Base-by-base conservation (phyloP, 2,329 filamentous ascomycete genomes). In the Ophiosphaerella herpotricha region DNA sequence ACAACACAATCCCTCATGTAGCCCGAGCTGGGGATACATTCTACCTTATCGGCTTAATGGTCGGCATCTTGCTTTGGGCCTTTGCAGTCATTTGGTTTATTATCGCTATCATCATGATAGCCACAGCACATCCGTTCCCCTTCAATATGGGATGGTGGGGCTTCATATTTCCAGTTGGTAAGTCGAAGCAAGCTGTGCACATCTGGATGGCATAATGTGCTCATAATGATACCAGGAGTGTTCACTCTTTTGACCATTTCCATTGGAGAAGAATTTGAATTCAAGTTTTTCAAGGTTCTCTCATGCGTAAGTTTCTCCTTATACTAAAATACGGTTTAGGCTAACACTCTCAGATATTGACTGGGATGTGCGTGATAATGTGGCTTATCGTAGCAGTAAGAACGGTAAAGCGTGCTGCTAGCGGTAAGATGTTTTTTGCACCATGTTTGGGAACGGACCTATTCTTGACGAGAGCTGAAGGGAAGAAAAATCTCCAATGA, bases 141-240 rank as follows among this genome's bases (percentile, higher is more conserved):
- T 82, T 83, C 63, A 83, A 84, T 60, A 79, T 83, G 65, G 81
- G 81, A n/a, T 81, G 80, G 80, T 83, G 79, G 80, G 78, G 78
- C 3, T 82, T 82, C 50, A 80, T 76, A 0, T 83, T 83, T 54
- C 81, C 80, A 0, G 55, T 81, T 5, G 81, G 81, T 12, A 39
- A 39, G 37, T 24, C 37, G 5, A 8, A 4, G 26, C 26, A 29
- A 11, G 26, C 6, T 29, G 7, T 29, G 1, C 6, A 29, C 26
- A 29, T 29, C 26, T 29, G 6, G 11, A 29, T 11, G 26, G 9
- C 26, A 29, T 11, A 8, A 80, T 7, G 21, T 38, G 21, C 33
- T 37, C 21, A 46, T 33, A 31, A 18, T 8, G 6, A 4, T 42
- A 12, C 12, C 16, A 47, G 45, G 45, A 18, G 80, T 82, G 1